Evolutionary conservation across 2,329 filamentous ascomycete genomes (phyloP).

Genomic region (Neurospora sp.): DNA sequence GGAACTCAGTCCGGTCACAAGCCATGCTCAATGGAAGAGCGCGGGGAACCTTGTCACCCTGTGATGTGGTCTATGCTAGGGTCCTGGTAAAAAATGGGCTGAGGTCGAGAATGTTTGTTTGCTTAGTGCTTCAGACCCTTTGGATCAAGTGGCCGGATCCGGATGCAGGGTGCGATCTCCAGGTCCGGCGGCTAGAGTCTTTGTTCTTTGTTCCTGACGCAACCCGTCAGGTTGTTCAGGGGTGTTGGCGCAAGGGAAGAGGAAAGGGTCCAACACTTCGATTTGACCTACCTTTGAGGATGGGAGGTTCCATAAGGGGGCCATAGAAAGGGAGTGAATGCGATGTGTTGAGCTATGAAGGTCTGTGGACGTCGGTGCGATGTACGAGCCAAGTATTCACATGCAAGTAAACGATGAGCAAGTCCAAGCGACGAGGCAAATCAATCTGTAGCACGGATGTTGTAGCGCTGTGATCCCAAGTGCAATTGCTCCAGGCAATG

Average conservation of each 20-base stretch:
- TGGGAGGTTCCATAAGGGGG: neutral
- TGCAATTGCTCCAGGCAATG: neutral
- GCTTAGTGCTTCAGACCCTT: no score
- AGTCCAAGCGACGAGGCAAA: neutral
- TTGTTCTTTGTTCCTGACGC: neutral
- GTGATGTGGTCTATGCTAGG: no score
- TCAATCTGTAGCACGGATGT: neutral
- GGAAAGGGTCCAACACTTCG: neutral
- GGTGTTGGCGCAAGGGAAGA: neutral
- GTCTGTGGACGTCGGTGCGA: neutral
- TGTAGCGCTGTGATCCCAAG: neutral
- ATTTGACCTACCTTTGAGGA: neutral
- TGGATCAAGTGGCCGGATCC: no score
- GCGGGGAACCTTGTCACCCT: no score
- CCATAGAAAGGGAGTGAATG: neutral
- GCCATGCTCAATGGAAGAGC: no score
- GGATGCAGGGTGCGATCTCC: neutral
- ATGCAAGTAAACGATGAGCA: neutral
- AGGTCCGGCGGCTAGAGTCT: neutral
- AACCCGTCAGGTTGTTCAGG: neutral
- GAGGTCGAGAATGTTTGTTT: no score
- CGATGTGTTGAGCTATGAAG: neutral
- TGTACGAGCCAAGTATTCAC: neutral
- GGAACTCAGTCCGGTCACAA: no score
- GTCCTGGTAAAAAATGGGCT: no score